Evolutionary conservation across 345 rosid species (phyloP).

Genomic region (Eucalyptus decipiens): DNA sequence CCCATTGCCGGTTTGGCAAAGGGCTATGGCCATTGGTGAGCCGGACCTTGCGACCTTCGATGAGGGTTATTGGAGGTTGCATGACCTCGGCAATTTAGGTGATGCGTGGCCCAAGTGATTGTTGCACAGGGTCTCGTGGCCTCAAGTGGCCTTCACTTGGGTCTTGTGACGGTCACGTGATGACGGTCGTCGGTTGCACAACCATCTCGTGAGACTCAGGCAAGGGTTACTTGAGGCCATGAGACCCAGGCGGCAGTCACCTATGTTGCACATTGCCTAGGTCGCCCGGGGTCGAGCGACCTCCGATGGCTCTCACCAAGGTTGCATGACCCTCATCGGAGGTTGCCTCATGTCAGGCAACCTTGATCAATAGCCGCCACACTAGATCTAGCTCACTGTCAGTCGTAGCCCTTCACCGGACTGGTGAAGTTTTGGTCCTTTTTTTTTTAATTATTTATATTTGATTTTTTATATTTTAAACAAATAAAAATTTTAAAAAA

Average conservation of each 20-base stretch:
- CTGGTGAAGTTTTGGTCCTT: fast-evolving
- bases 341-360: fast-evolving
- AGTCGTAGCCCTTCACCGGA: fast-evolving
- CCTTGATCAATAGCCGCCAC: fast-evolving
- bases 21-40: fast-evolving
- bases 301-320: fast-evolving
- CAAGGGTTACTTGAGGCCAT: too few species aligned
- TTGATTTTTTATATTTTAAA: too few species aligned
- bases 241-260: too few species aligned
- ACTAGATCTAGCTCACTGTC: too few species aligned
- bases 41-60: fast-evolving
- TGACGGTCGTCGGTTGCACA: too few species aligned
- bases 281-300: fast-evolving
- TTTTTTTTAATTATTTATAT: too few species aligned
- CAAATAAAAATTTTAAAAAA: too few species aligned
- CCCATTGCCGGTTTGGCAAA: fast-evolving
- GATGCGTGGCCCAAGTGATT: fast-evolving
- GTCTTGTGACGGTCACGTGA: fast-evolving
- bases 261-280: fast-evolving
- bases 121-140: too few species aligned
- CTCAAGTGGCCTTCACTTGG: too few species aligned
- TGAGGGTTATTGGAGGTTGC: fast-evolving
- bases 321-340: too few species aligned
- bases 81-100: too few species aligned
- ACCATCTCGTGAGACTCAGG: too few species aligned